Evolutionary conservation across 2,329 filamentous ascomycete species (phyloP), one percentile per base, ranked within the genome.

Genomic region (Zalaria obscura): DNA sequence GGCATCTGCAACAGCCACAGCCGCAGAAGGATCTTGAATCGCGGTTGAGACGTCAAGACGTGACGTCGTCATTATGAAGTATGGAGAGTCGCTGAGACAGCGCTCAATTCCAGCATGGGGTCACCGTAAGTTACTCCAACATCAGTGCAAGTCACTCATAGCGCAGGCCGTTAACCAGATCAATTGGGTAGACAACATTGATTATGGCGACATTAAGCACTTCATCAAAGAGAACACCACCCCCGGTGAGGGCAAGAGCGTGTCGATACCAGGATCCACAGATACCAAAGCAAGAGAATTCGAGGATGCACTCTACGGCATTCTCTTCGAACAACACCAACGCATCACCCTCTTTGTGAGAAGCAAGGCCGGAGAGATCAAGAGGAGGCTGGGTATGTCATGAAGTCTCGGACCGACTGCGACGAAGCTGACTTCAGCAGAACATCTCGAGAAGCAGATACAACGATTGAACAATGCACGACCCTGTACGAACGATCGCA

Each of bases 171-270:
- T 18, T 18, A 18, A 18, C 18, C 18, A 18, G 18, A 18, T 18
- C 18, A 18, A 18, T 18, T 18, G 18, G 18, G 18, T 18, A 85
- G 80, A 88, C 59, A 91, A 93, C 61, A 77, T 93, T 61, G 85
- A 91, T 60, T 93, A 93, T 68, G 85, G 89, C 59, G 82, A 83
- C 38, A 73, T 93, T 48, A 93, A 93, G 62, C 73, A 83, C 58
- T 72, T 84, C 54, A 89, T 93, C 67, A 91, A 89, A 60, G 73
- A 73, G 45, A 75, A 86, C 56, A 93, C 85, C 2, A 80, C 78
- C 8, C 74, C 72, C 36, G 76, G 80, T 59, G 76, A 82, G 52
- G 80, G 78, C 27, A 70, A 68, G 50, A 80, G 81, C 36, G 76
- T 87, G 42, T 71, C 78, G 18, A 88, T 91, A 41, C 84, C 84